Base-by-base conservation (phyloP, 768 basidiomycete genomes). In the Trametes cubensis region DNA sequence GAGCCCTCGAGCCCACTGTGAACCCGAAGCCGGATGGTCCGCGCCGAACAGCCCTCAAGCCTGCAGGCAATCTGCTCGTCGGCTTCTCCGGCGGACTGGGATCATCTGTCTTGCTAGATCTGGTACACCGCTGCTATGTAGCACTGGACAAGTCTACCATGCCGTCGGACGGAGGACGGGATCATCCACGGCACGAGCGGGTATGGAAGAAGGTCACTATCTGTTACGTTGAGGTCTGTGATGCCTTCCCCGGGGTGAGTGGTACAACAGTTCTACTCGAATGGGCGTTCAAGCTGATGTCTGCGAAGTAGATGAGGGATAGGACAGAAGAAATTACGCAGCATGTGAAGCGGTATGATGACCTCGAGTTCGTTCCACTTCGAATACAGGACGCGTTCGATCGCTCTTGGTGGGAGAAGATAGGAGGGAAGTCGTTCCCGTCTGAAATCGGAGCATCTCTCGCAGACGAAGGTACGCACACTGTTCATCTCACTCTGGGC, bases 71-170 rank as follows among this genome's bases (percentile, higher is more conserved):
- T 60, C 75, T 94, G 5, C 74, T 87, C 10, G 71, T 94, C 18
- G 91, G 81, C 1, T 84, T 87, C 61, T 92, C 91, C n/a, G 92
- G 92, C 8, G 91, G 92, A 2, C 78, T 91, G 0, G 87, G 89
- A 4, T 91, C 92, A 0, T 85, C 87, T 0, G 79, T 90, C 1
- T 77, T 93, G 13, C 77, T 92, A 17, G 87, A 93, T 70, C 76
- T 92, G 21, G 78, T 92, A 2, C 77, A 84, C 26, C 78, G 79
- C 66, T 81, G 79, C 20, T 83, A 88, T 57, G 67, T 74, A 2
- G 67, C 67, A 6, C 61, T 62, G 34, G 71, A 72, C 49, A 69
- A 68, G 48, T 65, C 63, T 51, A 70, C 60, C 26, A 66, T 68
- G 53, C 71, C 75, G 14, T 59, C 66, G 20, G 76, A 79, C 68